phyloP scores from a whole-genome alignment of 106 monocot species.

The Dioscorea dumetorum region DNA sequence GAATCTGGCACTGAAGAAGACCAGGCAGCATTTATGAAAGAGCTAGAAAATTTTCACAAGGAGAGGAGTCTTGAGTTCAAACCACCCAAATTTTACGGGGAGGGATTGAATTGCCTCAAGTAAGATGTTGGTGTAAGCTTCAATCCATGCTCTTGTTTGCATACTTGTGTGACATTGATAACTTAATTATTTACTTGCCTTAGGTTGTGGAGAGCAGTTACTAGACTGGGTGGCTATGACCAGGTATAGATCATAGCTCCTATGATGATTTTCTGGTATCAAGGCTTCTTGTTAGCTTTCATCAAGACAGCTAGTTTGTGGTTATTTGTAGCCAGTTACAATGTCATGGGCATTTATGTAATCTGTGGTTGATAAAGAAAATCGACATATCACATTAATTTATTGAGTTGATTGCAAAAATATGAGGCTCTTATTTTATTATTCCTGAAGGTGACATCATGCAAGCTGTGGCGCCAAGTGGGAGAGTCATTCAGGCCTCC shows the following conservation, averaged over 20 bases:
- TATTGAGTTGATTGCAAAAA: too few relatives aligned
- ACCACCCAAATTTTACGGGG: constrained; percentile 93
- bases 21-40: constrained; percentile 85
- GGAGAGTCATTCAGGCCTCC: constrained; percentile 96
- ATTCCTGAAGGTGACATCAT: constrained; percentile 65
- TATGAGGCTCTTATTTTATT: not conserved
- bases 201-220: constrained; percentile 93
- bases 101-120: constrained; percentile 91
- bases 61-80: constrained; percentile 84
- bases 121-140: not conserved
- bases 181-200: not conserved
- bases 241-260: constrained; percentile 31
- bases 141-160: too few relatives aligned
- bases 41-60: constrained; percentile 72
- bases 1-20: constrained; percentile 88
- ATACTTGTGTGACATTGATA: not conserved
- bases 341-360: too few relatives aligned
- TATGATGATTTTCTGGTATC: not conserved
- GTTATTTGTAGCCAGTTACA: too few relatives aligned
- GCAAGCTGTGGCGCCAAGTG: constrained; percentile 96
- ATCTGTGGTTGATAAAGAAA: too few relatives aligned
- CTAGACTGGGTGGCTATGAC: constrained; percentile 89
- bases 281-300: too few relatives aligned
- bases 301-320: too few relatives aligned
- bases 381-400: too few relatives aligned